These are phyloP conservation scores for Xylaria sp. DNA, from an alignment of 2,329 filamentous ascomycete genomes.

Conservation along the genomic window DNA sequence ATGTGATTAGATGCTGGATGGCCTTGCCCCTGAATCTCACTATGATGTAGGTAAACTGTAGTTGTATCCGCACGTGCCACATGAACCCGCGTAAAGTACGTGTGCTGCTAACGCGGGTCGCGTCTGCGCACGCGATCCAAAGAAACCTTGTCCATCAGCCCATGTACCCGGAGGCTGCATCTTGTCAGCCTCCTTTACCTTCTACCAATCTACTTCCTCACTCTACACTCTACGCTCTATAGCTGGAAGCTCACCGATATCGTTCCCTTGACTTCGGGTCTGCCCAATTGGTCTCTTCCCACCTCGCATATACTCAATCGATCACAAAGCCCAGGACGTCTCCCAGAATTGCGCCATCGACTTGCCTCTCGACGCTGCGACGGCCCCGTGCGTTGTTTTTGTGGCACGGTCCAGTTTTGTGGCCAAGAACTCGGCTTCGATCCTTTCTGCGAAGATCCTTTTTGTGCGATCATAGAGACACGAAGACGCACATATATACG, in stretches of 20 bases:
- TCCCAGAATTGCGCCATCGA: constrained; percentile 11
- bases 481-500: neutral
- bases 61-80: constrained; percentile 32
- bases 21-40: neutral
- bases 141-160: neutral
- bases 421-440: neutral
- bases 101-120: constrained; percentile 27
- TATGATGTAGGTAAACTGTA: no score
- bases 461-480: neutral
- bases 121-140: constrained; percentile 25
- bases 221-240: neutral
- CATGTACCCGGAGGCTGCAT: no score
- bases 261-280: neutral
- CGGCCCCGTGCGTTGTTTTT: constrained; percentile 2
- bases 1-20: neutral
- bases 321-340: neutral
- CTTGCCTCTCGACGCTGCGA: constrained; percentile 12
- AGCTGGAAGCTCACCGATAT: neutral
- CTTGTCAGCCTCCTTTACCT: neutral
- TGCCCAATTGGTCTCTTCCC: neutral
- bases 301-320: neutral
- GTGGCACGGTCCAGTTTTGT: constrained; percentile 1
- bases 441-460: neutral
- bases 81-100: constrained; percentile 39
- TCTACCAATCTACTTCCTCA: neutral